Evolutionary conservation across 2,329 filamentous ascomycete genomes (phyloP).

Genomic region (Pyricularia pennisetigena): DNA sequence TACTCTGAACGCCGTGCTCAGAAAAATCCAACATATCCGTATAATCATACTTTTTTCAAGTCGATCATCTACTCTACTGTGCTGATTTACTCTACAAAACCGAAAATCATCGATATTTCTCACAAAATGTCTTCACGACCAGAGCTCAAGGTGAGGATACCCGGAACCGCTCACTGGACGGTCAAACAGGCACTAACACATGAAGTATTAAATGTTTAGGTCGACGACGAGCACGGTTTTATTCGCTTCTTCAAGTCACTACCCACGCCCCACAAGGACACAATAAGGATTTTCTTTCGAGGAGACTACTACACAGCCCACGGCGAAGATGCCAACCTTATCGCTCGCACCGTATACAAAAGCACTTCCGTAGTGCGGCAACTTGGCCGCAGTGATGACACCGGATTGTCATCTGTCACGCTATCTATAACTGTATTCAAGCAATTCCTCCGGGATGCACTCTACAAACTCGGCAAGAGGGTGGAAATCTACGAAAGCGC

Average conservation of each 20-base stretch:
- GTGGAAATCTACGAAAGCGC: slow-evolving; percentile 81
- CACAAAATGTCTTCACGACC: slow-evolving; percentile 60
- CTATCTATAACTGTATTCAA: slow-evolving; percentile 93
- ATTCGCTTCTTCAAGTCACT: slow-evolving; percentile 94
- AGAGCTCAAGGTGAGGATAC: slow-evolving; percentile 51
- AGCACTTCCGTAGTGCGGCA: slow-evolving; percentile 92
- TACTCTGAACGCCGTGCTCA: neutral
- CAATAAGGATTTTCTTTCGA: slow-evolving; percentile 85
- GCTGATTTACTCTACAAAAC: neutral
- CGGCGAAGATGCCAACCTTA: slow-evolving; percentile 73
- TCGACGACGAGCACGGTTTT: slow-evolving; percentile 95
- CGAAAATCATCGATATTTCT: too few species aligned
- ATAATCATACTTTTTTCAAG: too few species aligned
- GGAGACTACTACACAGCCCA: slow-evolving; percentile 96
- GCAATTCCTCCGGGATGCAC: slow-evolving; percentile 87
- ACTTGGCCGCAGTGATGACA: slow-evolving; percentile 72
- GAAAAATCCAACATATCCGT: neutral
- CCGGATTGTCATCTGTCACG: slow-evolving; percentile 85
- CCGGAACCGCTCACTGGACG: neutral
- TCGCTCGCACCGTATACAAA: slow-evolving; percentile 85
- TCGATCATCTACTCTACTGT: neutral
- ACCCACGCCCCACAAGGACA: slow-evolving; percentile 58
- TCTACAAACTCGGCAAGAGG: slow-evolving; percentile 84
- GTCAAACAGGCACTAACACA: neutral
- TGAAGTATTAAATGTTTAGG: slow-evolving; percentile 32